phyloP scores from a whole-genome alignment of 441 rosid species.

The Raphanus hybrid region DNA sequence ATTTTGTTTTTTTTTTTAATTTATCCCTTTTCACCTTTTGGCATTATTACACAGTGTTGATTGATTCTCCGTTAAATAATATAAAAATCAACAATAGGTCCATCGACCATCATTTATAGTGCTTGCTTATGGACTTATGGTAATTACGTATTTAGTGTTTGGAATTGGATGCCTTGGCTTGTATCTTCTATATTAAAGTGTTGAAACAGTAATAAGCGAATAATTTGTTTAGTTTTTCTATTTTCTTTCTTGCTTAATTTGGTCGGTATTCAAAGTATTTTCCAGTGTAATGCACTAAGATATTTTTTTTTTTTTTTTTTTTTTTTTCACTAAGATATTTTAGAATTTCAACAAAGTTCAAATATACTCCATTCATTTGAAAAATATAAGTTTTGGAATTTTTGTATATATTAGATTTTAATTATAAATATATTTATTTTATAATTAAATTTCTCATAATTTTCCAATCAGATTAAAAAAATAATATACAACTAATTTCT shows the following conservation, averaged over 20 bases:
- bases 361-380: too few relatives aligned
- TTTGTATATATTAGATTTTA: too few relatives aligned
- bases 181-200: slow-evolving; percentile 7
- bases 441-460: too few relatives aligned
- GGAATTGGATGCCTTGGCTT: slow-evolving; percentile 27
- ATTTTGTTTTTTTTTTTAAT: background rate
- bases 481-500: too few relatives aligned
- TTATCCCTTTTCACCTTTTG: background rate
- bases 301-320: too few relatives aligned
- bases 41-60: slow-evolving; percentile 1
- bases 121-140: background rate
- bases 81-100: background rate
- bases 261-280: background rate
- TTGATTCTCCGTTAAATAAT: background rate
- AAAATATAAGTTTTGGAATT: too few relatives aligned
- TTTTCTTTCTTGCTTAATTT: background rate
- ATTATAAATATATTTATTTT: too few relatives aligned
- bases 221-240: background rate
- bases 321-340: background rate
- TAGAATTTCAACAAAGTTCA: background rate
- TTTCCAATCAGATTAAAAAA: too few relatives aligned
- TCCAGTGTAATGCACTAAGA: background rate
- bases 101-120: background rate
- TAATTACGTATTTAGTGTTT: slow-evolving; percentile 4
- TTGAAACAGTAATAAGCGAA: slow-evolving; percentile 1